Percentiles rank a stretch among this genome's conserved stretches.
Conservation (phyloP, 805 yeast genomes). For the Lachancea sp. region DNA sequence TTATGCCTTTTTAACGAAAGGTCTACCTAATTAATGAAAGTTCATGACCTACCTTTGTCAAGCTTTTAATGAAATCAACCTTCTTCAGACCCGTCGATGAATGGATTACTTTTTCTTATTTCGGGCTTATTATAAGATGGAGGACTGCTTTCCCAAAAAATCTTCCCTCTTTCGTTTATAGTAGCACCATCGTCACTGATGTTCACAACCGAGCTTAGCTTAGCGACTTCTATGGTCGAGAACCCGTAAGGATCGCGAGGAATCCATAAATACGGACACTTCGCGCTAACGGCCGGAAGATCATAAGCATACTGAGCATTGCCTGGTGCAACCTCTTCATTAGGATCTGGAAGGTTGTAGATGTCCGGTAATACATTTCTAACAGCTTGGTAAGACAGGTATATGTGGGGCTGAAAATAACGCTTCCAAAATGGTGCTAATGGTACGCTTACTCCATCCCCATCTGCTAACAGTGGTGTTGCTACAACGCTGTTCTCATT, state of each 20-base stretch:
- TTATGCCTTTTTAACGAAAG: neutral
- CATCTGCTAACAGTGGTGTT: slow-evolving; percentile 68
- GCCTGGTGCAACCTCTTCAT: slow-evolving; percentile 36
- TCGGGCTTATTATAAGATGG: slow-evolving; percentile 31
- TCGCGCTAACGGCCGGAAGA: slow-evolving; percentile 64
- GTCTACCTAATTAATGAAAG: neutral
- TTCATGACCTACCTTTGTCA: neutral
- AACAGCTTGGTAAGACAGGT: slow-evolving; percentile 44
- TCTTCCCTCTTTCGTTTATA: slow-evolving; percentile 45
- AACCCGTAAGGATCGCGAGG: slow-evolving; percentile 87
- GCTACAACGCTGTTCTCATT: slow-evolving; percentile 24
- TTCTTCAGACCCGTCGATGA: neutral
- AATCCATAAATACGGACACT: slow-evolving; percentile 80
- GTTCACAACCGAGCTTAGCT: slow-evolving; percentile 48
- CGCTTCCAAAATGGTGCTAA: slow-evolving; percentile 40
- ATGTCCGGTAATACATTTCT: slow-evolving; percentile 52
- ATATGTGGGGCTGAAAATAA: slow-evolving; percentile 50
- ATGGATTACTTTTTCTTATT: no score
- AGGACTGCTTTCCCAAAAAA: slow-evolving; percentile 46
- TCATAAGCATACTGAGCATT: slow-evolving; percentile 55
- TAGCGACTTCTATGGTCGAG: slow-evolving; percentile 52
- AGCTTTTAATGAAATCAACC: no score
- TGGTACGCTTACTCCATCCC: slow-evolving; percentile 33
- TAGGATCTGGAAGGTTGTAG: slow-evolving; percentile 43
- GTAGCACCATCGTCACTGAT: slow-evolving; percentile 64